phyloP scores from a whole-genome alignment of 2,329 filamentous ascomycete species.

The Scedosporium boydii region DNA sequence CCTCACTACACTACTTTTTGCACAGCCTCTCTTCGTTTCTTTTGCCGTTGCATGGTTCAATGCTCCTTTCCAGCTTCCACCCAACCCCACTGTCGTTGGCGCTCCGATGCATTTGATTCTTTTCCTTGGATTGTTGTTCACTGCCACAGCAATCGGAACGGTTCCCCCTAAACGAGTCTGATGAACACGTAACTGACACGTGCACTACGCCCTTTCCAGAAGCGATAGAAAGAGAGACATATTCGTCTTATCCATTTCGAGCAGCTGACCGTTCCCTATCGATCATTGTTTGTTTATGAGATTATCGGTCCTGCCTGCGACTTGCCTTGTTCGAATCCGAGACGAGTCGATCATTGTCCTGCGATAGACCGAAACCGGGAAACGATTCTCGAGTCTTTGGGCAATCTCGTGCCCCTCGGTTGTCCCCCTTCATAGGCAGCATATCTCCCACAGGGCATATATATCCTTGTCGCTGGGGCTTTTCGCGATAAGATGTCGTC shows the following conservation, averaged over 20 bases:
- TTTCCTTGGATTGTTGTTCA: neutral
- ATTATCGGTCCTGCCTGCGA: neutral
- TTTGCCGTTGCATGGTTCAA: too few relatives aligned
- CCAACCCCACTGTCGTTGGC: neutral
- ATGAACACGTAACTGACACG: slow-evolving; percentile 6
- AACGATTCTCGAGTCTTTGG: neutral
- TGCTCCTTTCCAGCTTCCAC: too few relatives aligned
- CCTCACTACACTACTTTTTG: neutral
- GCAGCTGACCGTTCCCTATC: neutral
- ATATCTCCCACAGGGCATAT: neutral
- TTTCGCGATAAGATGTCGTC: slow-evolving; percentile 11
- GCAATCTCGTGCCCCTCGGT: neutral
- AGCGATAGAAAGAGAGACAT: neutral
- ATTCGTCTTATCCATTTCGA: neutral
- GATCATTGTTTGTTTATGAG: neutral
- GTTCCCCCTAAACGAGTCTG: neutral
- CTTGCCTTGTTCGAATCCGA: neutral
- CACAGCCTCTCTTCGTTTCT: neutral
- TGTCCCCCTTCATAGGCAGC: neutral
- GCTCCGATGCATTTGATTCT: neutral
- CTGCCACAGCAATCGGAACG: neutral
- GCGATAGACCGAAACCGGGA: neutral
- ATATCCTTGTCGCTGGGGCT: neutral
- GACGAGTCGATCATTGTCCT: neutral
- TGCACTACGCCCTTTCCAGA: neutral